Conservation (phyloP, 345 rosid species). For the Aquilaria malaccensis region DNA sequence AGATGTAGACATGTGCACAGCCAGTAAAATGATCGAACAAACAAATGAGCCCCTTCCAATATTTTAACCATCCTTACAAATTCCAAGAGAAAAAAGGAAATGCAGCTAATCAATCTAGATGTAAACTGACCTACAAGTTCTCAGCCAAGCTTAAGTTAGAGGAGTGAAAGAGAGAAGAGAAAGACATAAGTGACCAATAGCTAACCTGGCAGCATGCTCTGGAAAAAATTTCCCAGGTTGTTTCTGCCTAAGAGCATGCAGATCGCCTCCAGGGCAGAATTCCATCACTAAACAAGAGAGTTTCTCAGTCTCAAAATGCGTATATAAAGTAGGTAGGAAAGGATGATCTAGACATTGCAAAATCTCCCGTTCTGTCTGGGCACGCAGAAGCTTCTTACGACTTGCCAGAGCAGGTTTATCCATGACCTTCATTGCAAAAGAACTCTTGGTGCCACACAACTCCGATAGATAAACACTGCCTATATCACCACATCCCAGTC, state of each 20-base stretch:
- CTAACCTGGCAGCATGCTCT: constrained; percentile 81
- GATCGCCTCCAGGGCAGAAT: constrained; percentile 85
- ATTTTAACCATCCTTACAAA: too few relatives aligned
- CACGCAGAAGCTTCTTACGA: constrained; percentile 77
- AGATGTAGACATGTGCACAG: too few relatives aligned
- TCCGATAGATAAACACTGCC: constrained; percentile 75
- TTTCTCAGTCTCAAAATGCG: constrained; percentile 72
- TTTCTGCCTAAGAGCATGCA: constrained; percentile 65
- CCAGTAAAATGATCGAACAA: too few relatives aligned
- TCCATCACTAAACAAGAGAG: constrained; percentile 74
- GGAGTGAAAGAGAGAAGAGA: background rate
- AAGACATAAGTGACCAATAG: background rate
- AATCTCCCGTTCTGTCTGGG: constrained; percentile 79
- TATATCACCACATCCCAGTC: constrained; percentile 70
- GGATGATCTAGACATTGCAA: constrained; percentile 81
- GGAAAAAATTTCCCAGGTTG: constrained; percentile 76
- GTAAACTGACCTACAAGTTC: too few relatives aligned
- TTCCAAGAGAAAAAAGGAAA: too few relatives aligned
- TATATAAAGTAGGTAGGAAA: constrained; percentile 65
- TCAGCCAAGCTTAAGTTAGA: too few relatives aligned
- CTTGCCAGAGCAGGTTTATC: constrained; percentile 52
- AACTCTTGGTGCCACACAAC: constrained; percentile 50
- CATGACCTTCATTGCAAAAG: constrained; percentile 76
- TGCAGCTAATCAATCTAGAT: too few relatives aligned
- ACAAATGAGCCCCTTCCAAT: too few relatives aligned